Evolutionary conservation across 352 stramenopile species (phyloP), one percentile per base, ranked within the genome.

Genomic region (Globisporangium iwayamae): DNA sequence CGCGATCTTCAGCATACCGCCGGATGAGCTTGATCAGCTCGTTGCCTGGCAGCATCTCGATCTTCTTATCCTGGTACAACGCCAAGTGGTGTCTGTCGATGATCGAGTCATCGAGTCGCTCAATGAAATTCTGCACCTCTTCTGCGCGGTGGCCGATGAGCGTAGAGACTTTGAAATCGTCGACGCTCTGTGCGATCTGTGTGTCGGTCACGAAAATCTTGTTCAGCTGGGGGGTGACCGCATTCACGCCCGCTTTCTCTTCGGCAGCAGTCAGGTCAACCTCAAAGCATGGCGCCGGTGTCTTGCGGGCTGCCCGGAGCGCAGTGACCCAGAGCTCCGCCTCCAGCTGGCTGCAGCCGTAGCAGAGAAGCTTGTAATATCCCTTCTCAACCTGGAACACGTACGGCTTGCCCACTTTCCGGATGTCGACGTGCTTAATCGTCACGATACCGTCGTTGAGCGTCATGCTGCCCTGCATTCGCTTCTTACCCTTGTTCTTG

Each of bases 371-470:
- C 34, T 72, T 74, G 53, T 96, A 96, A 66, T 90, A 96, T 0
- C 87, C 87, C 57, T 96, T 96, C 56, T 89, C 80, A 57, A 96
- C 73, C 69, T 93, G 80, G 47, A 96, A 90, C 28, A 86, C 83
- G 68, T 96, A 93, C 20, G 75, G 63, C 36, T 90, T 89, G n/a
- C 69, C 73, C 4, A 80, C 75, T 22, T 74, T 69, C 0, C 81
- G 81, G 32, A 91, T 75, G 56, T 96, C 87, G 30, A 92, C 78
- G 58, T 93, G 82, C 62, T 93, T 83, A 18, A 96, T 69, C 22
- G 83, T 85, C 11, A 96, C 80, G 20, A 96, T 83, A 32, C 87
- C 87, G 51, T 96, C 87, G 60, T 93, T 90, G 28, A 96, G 72
- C 60, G 85, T 81, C 56, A 96, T 81, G 43, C 83, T 90, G 18